These are phyloP conservation scores for Leccinum olivaceoglutinosum DNA, from an alignment of 1,284 basidiomycete genomes.

Conservation along the genomic window DNA sequence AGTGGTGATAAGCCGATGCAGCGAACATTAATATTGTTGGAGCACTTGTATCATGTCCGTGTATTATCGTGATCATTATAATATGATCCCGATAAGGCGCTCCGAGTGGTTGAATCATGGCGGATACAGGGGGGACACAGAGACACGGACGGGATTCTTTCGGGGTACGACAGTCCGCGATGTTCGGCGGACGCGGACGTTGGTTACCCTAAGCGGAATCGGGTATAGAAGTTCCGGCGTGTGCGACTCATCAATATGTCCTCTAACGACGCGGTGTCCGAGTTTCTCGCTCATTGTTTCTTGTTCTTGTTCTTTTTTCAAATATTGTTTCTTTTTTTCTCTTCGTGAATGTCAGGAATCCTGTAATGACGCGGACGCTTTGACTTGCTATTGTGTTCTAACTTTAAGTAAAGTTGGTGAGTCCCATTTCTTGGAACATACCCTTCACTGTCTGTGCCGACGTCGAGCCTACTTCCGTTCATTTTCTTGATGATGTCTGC, in stretches of 20 bases:
- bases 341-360: neutral
- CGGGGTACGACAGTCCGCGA: neutral
- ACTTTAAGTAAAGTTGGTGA: conserved; percentile 5
- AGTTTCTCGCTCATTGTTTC: neutral
- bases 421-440: neutral
- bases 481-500: conserved; percentile 8
- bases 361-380: too few relatives aligned
- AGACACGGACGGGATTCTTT: neutral
- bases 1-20: conserved; percentile 13
- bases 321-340: neutral
- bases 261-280: neutral
- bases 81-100: neutral
- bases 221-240: neutral
- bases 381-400: neutral
- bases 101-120: conserved; percentile 8
- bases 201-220: neutral
- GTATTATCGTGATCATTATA: neutral
- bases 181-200: neutral
- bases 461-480: conserved; percentile 1
- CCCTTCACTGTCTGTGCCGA: neutral
- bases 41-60: neutral
- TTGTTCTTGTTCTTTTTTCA: too few relatives aligned
- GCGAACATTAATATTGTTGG: neutral
- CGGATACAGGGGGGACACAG: conserved; percentile 6
- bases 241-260: neutral